Conservation (phyloP, 305 asterid genomes). For the Stenogyne calaminthoides region DNA sequence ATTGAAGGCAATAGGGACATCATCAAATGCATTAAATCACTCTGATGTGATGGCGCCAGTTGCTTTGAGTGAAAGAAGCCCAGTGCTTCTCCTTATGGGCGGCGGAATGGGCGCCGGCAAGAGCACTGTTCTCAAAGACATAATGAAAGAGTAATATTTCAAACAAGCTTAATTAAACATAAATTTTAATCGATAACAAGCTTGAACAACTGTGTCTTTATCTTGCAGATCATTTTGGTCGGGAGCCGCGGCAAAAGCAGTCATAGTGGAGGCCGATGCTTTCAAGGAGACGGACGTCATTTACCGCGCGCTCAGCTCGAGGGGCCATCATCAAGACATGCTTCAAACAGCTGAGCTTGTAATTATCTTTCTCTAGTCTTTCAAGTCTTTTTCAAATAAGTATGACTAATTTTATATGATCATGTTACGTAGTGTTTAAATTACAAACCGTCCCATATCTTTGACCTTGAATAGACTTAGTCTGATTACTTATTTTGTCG, state of each 20-base stretch:
- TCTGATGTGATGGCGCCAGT: slow-evolving; percentile 87
- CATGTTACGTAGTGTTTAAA: background rate
- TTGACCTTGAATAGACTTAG: no score
- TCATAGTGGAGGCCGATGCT: slow-evolving; percentile 93
- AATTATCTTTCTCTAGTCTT: slow-evolving; percentile 11
- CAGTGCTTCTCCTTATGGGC: slow-evolving; percentile 93
- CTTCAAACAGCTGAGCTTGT: slow-evolving; percentile 97
- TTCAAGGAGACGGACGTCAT: slow-evolving; percentile 93
- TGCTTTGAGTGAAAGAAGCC: slow-evolving; percentile 72
- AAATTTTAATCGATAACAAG: background rate
- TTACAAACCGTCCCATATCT: no score
- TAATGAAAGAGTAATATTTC: slow-evolving; percentile 70
- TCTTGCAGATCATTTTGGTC: slow-evolving; percentile 79
- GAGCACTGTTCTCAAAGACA: slow-evolving; percentile 93
- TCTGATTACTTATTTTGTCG: no score
- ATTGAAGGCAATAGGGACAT: slow-evolving; percentile 71
- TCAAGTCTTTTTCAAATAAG: no score
- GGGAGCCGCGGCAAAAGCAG: slow-evolving; percentile 72
- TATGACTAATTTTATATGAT: no score
- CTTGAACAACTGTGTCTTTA: background rate
- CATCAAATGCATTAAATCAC: slow-evolving; percentile 38
- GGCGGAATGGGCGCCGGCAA: slow-evolving; percentile 99
- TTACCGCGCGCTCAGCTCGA: slow-evolving; percentile 76
- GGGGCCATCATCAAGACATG: slow-evolving; percentile 93
- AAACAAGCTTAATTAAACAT: background rate